These are phyloP conservation scores for Hibiscus tridactylites DNA, from an alignment of 345 rosid genomes.

Conservation along the genomic window DNA sequence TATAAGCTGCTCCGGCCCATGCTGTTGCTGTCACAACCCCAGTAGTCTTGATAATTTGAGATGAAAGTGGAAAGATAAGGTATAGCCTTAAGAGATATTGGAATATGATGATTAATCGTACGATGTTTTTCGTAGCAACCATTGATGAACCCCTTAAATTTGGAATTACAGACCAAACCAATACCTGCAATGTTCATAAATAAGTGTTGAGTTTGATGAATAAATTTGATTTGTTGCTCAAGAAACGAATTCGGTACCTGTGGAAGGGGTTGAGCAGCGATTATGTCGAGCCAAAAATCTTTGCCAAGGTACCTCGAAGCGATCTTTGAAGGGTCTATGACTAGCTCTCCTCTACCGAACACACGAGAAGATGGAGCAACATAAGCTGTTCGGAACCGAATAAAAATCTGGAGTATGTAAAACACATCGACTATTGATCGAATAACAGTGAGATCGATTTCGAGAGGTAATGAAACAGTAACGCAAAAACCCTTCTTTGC, in stretches of 20 bases:
- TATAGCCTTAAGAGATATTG: conserved; percentile 71
- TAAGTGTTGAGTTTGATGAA: not conserved
- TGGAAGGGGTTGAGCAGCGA: conserved; percentile 50
- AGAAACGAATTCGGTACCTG: conserved; percentile 29
- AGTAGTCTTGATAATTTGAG: conserved; percentile 68
- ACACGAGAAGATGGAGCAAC: conserved; percentile 63
- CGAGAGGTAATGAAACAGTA: conserved; percentile 20
- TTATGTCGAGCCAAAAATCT: conserved; percentile 41
- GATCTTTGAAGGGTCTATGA: conserved; percentile 34
- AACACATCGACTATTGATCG: conserved; percentile 38
- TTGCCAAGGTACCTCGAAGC: conserved; percentile 34
- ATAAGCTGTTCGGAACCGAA: conserved; percentile 47
- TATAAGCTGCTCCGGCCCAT: conserved; percentile 94
- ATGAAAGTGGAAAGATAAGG: conserved; percentile 66
- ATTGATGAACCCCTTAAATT: conserved; percentile 62
- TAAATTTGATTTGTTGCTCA: not conserved
- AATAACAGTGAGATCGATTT: conserved; percentile 24
- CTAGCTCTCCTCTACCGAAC: conserved; percentile 59
- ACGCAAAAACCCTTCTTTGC: conserved; percentile 27
- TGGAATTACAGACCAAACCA: conserved; percentile 75
- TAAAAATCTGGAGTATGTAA: conserved; percentile 33
- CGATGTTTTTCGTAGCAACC: conserved; percentile 69
- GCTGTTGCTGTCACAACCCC: conserved; percentile 88
- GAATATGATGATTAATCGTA: conserved; percentile 68
- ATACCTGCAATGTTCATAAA: conserved; percentile 38